A percentile compares a stretch with the other conserved stretches of the same genome.
phyloP scores from a whole-genome alignment of 2,329 filamentous ascomycete species.

The Aspergillus sp. region DNA sequence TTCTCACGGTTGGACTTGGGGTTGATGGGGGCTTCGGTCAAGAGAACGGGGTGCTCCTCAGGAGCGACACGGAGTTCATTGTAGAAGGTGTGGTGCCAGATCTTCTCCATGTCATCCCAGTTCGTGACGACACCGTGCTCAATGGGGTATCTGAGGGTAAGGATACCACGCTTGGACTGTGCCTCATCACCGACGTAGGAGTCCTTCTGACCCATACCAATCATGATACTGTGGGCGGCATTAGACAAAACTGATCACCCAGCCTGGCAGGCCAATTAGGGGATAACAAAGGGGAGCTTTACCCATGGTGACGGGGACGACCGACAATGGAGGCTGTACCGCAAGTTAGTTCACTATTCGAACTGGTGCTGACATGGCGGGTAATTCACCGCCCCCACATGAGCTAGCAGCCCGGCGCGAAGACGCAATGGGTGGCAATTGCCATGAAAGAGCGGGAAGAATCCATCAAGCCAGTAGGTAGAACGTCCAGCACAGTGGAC shows the following conservation, averaged over 20 bases:
- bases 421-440: constrained; percentile 17
- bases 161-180: constrained; percentile 99
- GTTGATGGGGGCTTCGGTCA: constrained; percentile 99
- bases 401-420: constrained; percentile 26
- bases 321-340: constrained; percentile 93
- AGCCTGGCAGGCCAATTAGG: constrained; percentile 3
- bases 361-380: constrained; percentile 7
- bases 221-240: constrained; percentile 83
- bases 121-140: constrained; percentile 99
- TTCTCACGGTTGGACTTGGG: constrained; percentile 99
- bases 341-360: constrained; percentile 23
- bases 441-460: constrained; percentile 17
- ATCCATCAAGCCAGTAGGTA: constrained; percentile 23
- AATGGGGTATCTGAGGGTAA: constrained; percentile 98
- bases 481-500: background rate
- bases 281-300: constrained; percentile 51
- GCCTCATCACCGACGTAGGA: constrained; percentile 99
- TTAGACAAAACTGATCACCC: constrained; percentile 26
- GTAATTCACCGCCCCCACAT: constrained; percentile 9
- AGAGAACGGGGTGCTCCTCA: constrained; percentile 98
- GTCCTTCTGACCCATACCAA: constrained; percentile 99
- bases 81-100: constrained; percentile 99
- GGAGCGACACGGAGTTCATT: constrained; percentile 99
- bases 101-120: constrained; percentile 99
- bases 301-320: constrained; percentile 99